These are phyloP conservation scores for Apiotrichum domesticum DNA, from an alignment of 1,284 basidiomycete species.

Conservation along the genomic window DNA sequence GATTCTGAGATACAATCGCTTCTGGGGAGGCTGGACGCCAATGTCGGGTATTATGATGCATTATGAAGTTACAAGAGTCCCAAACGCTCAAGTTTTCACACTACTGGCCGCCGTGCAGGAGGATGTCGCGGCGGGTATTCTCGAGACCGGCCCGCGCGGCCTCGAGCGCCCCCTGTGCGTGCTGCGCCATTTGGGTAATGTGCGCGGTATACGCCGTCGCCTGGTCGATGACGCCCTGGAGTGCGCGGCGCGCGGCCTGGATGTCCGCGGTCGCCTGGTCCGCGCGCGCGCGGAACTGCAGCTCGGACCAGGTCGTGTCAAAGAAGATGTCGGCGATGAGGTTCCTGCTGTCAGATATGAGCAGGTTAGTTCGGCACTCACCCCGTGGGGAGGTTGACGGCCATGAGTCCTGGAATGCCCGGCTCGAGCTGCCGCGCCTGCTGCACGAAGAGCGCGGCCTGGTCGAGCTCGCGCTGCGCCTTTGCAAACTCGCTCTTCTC, in stretches of 20 bases:
- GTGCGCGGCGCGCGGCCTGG: background rate
- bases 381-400: conserved; percentile 16
- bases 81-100: too few relatives aligned
- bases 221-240: conserved; percentile 3
- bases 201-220: background rate
- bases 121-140: conserved; percentile 5
- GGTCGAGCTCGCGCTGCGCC: conserved; percentile 21
- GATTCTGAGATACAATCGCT: too few relatives aligned
- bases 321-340: conserved; percentile 25
- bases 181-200: background rate
- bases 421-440: conserved; percentile 25
- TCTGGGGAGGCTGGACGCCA: too few relatives aligned
- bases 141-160: conserved; percentile 6
- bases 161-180: conserved; percentile 1
- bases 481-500: conserved; percentile 14
- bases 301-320: conserved; percentile 25
- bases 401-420: conserved; percentile 7
- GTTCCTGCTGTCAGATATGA: background rate
- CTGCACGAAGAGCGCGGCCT: conserved; percentile 16
- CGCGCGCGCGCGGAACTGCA: conserved; percentile 21
- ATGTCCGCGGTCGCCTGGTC: conserved; percentile 1
- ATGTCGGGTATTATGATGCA: too few relatives aligned
- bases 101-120: background rate
- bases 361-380: background rate
- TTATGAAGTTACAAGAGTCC: too few relatives aligned